A percentile compares a stretch with the other conserved stretches of the same genome.
phyloP scores from a whole-genome alignment of 2,329 filamentous ascomycete genomes.

The Beauveria sp. region DNA sequence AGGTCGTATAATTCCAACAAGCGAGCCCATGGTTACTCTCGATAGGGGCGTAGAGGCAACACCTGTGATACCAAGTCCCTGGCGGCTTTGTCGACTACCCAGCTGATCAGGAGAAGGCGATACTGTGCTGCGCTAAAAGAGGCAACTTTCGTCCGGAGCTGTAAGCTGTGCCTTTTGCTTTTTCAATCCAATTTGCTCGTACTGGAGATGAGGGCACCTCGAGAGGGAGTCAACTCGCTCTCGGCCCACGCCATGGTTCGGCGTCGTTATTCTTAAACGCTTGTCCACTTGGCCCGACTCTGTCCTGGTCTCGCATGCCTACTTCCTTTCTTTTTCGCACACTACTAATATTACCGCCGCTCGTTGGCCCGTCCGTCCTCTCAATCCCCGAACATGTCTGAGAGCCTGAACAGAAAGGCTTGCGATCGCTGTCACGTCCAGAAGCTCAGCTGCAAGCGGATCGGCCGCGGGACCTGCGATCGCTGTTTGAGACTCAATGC shows the following conservation, averaged over 20 bases:
- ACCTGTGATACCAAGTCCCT: neutral
- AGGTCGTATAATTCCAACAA: conserved; percentile 3
- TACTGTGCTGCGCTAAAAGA: neutral
- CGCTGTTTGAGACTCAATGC: conserved; percentile 33
- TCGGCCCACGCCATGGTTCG: neutral
- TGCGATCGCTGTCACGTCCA: conserved; percentile 40
- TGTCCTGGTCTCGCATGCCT: neutral
- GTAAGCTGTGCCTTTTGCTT: neutral
- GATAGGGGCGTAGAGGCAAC: neutral
- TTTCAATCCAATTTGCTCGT: neutral
- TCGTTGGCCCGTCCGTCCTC: neutral
- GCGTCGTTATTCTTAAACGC: conserved; percentile 8
- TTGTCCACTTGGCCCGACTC: neutral
- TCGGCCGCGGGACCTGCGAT: conserved; percentile 32
- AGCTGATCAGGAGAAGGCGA: neutral
- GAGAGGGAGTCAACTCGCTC: too few relatives aligned
- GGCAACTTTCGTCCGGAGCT: neutral
- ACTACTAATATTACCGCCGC: neutral
- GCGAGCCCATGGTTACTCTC: neutral
- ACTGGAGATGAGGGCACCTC: neutral
- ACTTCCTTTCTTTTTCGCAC: neutral
- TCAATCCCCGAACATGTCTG: conserved; percentile 26
- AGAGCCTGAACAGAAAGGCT: conserved; percentile 33
- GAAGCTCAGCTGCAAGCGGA: conserved; percentile 38
- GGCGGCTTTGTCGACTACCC: neutral